Percentiles rank a stretch among this genome's conserved stretches.
Conservation (phyloP, 805 yeast species). For the Tetrapisispora fleetii region DNA sequence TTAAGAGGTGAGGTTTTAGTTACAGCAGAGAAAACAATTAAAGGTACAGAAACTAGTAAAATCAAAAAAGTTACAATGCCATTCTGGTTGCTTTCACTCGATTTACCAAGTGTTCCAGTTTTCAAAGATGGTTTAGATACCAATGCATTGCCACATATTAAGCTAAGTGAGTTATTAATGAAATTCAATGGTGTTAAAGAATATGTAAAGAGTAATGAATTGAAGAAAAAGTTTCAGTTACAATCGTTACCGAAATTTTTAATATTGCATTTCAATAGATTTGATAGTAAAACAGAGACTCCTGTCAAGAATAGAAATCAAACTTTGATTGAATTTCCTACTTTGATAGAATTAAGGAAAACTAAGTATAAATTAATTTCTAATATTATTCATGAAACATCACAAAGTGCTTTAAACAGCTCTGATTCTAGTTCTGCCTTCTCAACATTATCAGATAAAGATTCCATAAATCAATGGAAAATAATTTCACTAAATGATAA, state of each 20-base stretch:
- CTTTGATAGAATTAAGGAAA: slow-evolving; percentile 25
- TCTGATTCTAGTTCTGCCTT: slow-evolving; percentile 12
- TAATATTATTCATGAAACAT: slow-evolving; percentile 35
- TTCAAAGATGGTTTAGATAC: slow-evolving; percentile 40
- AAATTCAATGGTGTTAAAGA: slow-evolving; percentile 27
- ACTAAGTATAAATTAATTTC: slow-evolving; percentile 36
- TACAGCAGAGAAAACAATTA: slow-evolving; percentile 3
- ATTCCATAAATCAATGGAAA: slow-evolving; percentile 35
- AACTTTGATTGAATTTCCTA: slow-evolving; percentile 54
- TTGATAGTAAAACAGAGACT: slow-evolving; percentile 28
- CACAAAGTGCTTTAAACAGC: slow-evolving; percentile 6
- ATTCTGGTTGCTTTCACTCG: slow-evolving; percentile 38
- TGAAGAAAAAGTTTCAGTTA: slow-evolving; percentile 29
- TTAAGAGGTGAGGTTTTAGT: slow-evolving; percentile 46
- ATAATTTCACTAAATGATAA: slow-evolving; percentile 37
- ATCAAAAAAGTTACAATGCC: slow-evolving; percentile 8
- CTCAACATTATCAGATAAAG: slow-evolving; percentile 13
- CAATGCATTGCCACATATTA: slow-evolving; percentile 44
- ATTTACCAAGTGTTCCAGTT: slow-evolving; percentile 47
- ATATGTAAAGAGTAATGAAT: slow-evolving; percentile 13
- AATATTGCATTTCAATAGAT: slow-evolving; percentile 49
- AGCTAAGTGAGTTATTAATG: slow-evolving; percentile 35
- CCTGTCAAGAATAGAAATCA: slow-evolving; percentile 40
- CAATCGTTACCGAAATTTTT: slow-evolving; percentile 42
- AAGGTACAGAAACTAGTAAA: slow-evolving; percentile 8